Conservation (phyloP, 208 protist genomes). For the Tritrichomonas musculus region DNA sequence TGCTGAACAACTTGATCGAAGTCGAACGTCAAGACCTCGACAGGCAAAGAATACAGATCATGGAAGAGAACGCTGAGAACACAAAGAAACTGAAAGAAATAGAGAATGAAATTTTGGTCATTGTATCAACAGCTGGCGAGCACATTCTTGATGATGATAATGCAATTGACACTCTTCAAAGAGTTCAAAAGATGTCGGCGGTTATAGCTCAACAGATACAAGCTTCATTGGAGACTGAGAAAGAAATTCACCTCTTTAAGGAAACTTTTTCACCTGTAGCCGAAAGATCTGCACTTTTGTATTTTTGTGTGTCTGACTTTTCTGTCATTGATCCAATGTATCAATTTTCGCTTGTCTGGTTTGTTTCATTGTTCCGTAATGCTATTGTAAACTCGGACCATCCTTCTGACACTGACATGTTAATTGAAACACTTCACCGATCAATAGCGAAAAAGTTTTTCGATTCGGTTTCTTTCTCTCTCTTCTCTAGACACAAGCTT, state of each 20-base stretch:
- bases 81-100: constrained; percentile 80
- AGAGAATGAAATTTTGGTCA: constrained; percentile 77
- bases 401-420: not conserved
- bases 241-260: constrained; percentile 65
- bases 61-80: constrained; percentile 78
- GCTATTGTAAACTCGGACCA: not conserved
- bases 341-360: constrained; percentile 94
- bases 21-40: constrained; percentile 58
- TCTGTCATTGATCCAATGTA: constrained; percentile 94
- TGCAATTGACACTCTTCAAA: constrained; percentile 87
- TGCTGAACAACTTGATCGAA: constrained; percentile 53
- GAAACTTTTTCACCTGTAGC: constrained; percentile 87
- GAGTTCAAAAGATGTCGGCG: constrained; percentile 80
- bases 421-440: not conserved
- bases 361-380: constrained; percentile 82
- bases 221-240: constrained; percentile 57
- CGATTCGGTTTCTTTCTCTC: constrained; percentile 56
- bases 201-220: constrained; percentile 79
- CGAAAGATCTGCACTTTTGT: constrained; percentile 81
- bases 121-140: constrained; percentile 75
- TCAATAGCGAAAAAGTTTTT: not conserved
- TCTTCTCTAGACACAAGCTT: constrained; percentile 96
- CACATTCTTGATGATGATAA: constrained; percentile 90
- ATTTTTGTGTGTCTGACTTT: constrained; percentile 94
- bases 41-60: constrained; percentile 65